Percentiles rank a stretch among this genome's conserved stretches.
Evolutionary conservation across 306 rosid species (phyloP).

Genomic region (Corylus americana): DNA sequence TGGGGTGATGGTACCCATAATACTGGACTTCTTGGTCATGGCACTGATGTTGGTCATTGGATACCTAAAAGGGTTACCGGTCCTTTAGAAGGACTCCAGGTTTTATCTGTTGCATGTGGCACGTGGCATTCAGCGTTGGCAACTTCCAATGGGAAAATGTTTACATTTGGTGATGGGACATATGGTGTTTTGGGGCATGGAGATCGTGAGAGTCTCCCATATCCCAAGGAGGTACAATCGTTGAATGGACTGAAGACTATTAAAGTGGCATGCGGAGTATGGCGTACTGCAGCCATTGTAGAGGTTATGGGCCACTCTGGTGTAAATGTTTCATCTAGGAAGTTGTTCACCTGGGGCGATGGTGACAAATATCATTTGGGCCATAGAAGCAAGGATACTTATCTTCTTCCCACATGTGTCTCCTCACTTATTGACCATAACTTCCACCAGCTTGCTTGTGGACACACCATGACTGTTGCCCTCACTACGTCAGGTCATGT

Average conservation of each 20-base stretch:
- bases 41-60: conserved; percentile 78
- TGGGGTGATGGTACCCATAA: conserved; percentile 91
- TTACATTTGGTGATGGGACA: conserved; percentile 91
- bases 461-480: conserved; percentile 76
- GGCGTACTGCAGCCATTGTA: conserved; percentile 97
- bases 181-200: conserved; percentile 97
- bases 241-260: conserved; percentile 68
- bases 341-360: conserved; percentile 95
- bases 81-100: conserved; percentile 81
- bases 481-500: conserved; percentile 93
- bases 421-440: conserved; percentile 76
- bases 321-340: conserved; percentile 50
- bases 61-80: conserved; percentile 72
- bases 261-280: conserved; percentile 90
- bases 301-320: conserved; percentile 62
- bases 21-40: conserved; percentile 91
- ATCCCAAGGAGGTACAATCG: conserved; percentile 80
- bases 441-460: conserved; percentile 89
- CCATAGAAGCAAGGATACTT: conserved; percentile 64
- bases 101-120: conserved; percentile 87
- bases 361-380: conserved; percentile 90
- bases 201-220: conserved; percentile 55
- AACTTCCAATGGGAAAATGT: conserved; percentile 72
- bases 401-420: conserved; percentile 84
- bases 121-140: conserved; percentile 90